A percentile compares a stretch with the other conserved stretches of the same genome.
phyloP scores from a whole-genome alignment of 306 rosid genomes.

The Gastrolobium villosum region DNA sequence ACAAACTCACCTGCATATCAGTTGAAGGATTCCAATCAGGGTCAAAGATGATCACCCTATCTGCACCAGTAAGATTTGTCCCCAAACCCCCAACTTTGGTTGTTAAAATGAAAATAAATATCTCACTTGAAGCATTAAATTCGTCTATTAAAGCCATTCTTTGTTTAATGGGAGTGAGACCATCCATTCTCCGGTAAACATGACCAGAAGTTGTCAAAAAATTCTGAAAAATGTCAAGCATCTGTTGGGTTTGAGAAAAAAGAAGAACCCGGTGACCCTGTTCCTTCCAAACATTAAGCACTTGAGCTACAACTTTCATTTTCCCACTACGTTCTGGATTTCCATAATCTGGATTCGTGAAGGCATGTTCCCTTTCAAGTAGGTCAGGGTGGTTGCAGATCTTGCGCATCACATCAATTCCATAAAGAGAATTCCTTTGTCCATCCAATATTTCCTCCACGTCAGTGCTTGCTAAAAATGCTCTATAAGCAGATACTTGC shows the following conservation, averaged over 20 bases:
- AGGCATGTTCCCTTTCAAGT: slow-evolving; percentile 95
- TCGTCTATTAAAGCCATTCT: slow-evolving; percentile 99
- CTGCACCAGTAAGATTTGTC: slow-evolving; percentile 93
- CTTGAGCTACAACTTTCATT: slow-evolving; percentile 94
- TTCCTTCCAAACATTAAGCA: slow-evolving; percentile 96
- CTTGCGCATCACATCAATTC: slow-evolving; percentile 97
- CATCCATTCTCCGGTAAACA: slow-evolving; percentile 92
- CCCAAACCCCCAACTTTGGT: slow-evolving; percentile 99
- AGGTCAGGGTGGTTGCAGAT: slow-evolving; percentile 99
- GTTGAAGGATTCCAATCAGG: slow-evolving; percentile 99
- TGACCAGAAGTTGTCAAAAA: slow-evolving; percentile 69
- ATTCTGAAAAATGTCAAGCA: slow-evolving; percentile 91
- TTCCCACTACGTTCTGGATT: slow-evolving; percentile 96
- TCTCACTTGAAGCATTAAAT: slow-evolving; percentile 79
- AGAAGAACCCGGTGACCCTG: slow-evolving; percentile 98
- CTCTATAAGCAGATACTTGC: slow-evolving; percentile 91
- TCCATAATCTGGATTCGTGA: slow-evolving; percentile 87
- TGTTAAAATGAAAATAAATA: slow-evolving; percentile 89
- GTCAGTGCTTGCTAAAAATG: slow-evolving; percentile 98
- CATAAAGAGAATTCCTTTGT: slow-evolving; percentile 83
- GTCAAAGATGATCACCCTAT: slow-evolving; percentile 94
- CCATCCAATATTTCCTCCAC: slow-evolving; percentile 95
- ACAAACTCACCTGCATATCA: slow-evolving; percentile 80
- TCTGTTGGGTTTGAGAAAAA: slow-evolving; percentile 91
- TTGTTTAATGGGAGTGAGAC: slow-evolving; percentile 86